Base-by-base conservation (phyloP, 1,284 basidiomycete genomes). In the Rhodotorula sp. region DNA sequence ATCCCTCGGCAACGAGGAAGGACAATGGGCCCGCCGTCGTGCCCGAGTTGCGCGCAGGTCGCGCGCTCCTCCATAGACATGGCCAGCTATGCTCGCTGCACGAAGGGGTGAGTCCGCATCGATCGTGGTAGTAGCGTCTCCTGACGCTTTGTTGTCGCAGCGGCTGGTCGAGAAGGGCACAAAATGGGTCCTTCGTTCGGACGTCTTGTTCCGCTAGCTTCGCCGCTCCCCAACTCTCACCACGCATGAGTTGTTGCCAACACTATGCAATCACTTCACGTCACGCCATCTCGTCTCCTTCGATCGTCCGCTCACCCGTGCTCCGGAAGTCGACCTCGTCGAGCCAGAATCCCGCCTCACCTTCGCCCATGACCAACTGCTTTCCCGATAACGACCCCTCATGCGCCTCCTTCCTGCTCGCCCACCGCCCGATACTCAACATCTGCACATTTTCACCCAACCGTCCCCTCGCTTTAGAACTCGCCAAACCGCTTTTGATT, bases 151-250 rank as follows among this genome's bases (percentile, higher is more conserved):
- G 54, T 51, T 22, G 28, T 11, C 24, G 30, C 30, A 60, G 52
- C 55, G 65, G 11, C n/a, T 8, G 11, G 88, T 92, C 18, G 79
- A 79, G 24, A 83, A 83, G 58, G 90, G 90, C 2, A 85, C 83
- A 4, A 92, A 91, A 83, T 91, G 90, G 79, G 85, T 91, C 24
- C 80, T 91, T 65, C 84, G 90, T 31, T 88, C 88, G 1, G 89
- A 92, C 78, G 80, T 92, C 51, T 87, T 91, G 86, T 89, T 89
- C 48, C 69, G 2, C 76, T 77, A 82, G 66, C 15, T 24, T 7
- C 30, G 9, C 6, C 8, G 16, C 28, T 31, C 22, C 4, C 40
- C 6, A 5, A 34, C 5, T 34, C 5, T 34, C 10, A 13, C 40
- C 40, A 10, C 40, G 40, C n/a, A 44, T 13, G 9, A 10, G 13